A percentile compares a stretch with the other conserved stretches of the same genome.
phyloP scores from a whole-genome alignment of 768 basidiomycete genomes.

The Boletus reticulatus region DNA sequence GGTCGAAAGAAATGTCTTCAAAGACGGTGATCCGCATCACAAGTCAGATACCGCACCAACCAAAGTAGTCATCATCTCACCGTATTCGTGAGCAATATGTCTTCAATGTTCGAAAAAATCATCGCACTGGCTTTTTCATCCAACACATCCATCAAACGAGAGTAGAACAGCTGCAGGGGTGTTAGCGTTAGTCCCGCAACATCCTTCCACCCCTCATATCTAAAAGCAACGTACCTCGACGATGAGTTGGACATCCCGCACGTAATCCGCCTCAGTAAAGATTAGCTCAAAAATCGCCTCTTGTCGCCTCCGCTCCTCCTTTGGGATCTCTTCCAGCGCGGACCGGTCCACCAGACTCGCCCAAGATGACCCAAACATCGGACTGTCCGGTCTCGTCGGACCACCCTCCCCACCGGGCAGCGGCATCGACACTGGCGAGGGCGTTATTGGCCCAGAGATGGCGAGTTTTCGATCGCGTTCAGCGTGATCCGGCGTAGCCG shows the following conservation, averaged over 20 bases:
- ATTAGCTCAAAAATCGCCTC: slow-evolving; percentile 98
- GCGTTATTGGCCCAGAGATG: slow-evolving; percentile 68
- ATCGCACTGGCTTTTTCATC: slow-evolving; percentile 75
- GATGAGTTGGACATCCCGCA: slow-evolving; percentile 87
- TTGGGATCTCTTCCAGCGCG: slow-evolving; percentile 77
- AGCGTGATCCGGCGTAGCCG: slow-evolving; percentile 50
- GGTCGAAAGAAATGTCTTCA: slow-evolving; percentile 76
- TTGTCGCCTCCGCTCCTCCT: slow-evolving; percentile 79
- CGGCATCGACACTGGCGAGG: slow-evolving; percentile 4
- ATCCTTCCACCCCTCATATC: too few species aligned
- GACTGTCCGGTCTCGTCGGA: slow-evolving; percentile 46
- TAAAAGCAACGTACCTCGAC: slow-evolving; percentile 63
- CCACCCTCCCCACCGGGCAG: slow-evolving; percentile 1
- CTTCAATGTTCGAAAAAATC: slow-evolving; percentile 93
- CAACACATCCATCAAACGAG: slow-evolving; percentile 67
- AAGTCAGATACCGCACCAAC: neutral
- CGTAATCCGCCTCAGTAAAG: slow-evolving; percentile 85
- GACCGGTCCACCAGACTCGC: slow-evolving; percentile 85
- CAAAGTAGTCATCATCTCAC: slow-evolving; percentile 38
- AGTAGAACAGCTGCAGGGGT: slow-evolving; percentile 74
- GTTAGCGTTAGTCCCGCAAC: neutral
- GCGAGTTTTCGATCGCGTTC: slow-evolving; percentile 43
- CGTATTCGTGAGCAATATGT: slow-evolving; percentile 86
- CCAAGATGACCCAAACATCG: slow-evolving; percentile 80
- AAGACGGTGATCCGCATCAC: neutral